Evolutionary conservation across 768 basidiomycete species (phyloP).

Genomic region (Lentinula aciculospora): DNA sequence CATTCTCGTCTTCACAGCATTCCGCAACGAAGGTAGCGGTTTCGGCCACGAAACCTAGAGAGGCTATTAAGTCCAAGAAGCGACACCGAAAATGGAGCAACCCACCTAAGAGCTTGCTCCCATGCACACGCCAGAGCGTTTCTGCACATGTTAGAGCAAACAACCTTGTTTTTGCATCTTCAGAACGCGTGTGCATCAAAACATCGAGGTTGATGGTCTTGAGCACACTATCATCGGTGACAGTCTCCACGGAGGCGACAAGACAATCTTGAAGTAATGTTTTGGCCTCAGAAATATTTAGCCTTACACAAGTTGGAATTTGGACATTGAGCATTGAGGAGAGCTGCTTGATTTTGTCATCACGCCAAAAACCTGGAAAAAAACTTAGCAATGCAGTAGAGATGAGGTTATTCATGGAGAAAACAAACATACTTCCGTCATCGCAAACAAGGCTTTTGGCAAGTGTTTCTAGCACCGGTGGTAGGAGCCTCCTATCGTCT

Average conservation of each 20-base stretch:
- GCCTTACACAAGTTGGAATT: constrained; percentile 42
- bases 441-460: constrained; percentile 70
- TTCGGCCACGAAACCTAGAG: constrained; percentile 76
- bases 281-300: constrained; percentile 29
- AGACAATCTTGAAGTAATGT: constrained; percentile 45
- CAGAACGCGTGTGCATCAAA: constrained; percentile 86
- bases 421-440: constrained; percentile 62
- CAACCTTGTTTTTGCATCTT: constrained; percentile 63
- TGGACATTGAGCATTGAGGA: constrained; percentile 59
- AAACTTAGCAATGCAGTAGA: not conserved
- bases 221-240: constrained; percentile 56
- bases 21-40: constrained; percentile 85
- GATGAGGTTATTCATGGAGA: not conserved
- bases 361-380: constrained; percentile 79
- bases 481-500: constrained; percentile 52
- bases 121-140: constrained; percentile 72
- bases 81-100: constrained; percentile 8
- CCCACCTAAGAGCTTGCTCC: constrained; percentile 70
- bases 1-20: constrained; percentile 85
- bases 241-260: constrained; percentile 45
- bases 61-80: no score
- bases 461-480: constrained; percentile 51
- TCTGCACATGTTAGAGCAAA: constrained; percentile 64
- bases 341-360: constrained; percentile 68
- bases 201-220: constrained; percentile 80